Evolutionary conservation across 2,329 filamentous ascomycete genomes (phyloP).

Genomic region (Emericellopsis cladophorae): DNA sequence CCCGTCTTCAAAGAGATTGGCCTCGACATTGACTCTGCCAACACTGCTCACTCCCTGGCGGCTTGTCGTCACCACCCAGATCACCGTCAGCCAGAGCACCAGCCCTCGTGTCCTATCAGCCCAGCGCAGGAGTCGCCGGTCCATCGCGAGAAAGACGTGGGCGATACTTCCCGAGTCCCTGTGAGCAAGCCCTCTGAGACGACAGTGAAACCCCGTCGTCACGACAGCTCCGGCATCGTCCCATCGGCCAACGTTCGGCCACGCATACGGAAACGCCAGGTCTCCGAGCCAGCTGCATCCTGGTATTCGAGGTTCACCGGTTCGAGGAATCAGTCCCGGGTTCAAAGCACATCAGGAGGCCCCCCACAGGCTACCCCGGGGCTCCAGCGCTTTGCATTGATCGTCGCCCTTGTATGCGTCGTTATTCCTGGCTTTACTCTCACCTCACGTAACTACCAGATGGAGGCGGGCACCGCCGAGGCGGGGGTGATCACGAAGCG

Average conservation of each 20-base stretch:
- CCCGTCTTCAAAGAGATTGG: constrained; percentile 41
- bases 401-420: constrained; percentile 36
- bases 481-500: constrained; percentile 27
- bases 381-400: constrained; percentile 30
- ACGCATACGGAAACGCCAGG: constrained; percentile 3
- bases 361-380: constrained; percentile 26
- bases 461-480: constrained; percentile 29
- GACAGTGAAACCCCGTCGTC: not conserved
- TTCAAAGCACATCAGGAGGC: constrained; percentile 28
- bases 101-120: not conserved
- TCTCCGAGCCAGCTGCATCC: constrained; percentile 11
- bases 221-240: not conserved
- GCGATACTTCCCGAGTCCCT: not conserved
- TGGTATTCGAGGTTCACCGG: constrained; percentile 32
- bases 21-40: constrained; percentile 20
- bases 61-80: not conserved
- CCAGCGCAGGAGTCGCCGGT: not conserved
- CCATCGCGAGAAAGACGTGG: not conserved
- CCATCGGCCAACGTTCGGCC: not conserved
- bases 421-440: constrained; percentile 34
- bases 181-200: not conserved
- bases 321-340: constrained; percentile 23
- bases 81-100: not conserved
- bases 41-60: constrained; percentile 1
- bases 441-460: constrained; percentile 22